Evolutionary conservation across 768 basidiomycete genomes (phyloP).

Genomic region (Macrolepiota fuliginosa): DNA sequence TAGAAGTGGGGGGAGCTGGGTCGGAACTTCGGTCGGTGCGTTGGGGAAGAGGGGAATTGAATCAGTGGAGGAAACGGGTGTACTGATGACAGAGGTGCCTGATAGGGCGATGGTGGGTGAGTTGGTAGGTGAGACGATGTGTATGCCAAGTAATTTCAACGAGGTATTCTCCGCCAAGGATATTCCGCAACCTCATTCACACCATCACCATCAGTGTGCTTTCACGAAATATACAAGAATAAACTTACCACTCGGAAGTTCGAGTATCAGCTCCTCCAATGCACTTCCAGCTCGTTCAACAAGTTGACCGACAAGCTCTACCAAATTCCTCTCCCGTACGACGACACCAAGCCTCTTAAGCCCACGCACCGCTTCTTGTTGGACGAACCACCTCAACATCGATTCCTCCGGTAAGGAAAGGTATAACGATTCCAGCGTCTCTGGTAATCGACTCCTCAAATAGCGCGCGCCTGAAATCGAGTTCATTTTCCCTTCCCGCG

Average conservation of each 20-base stretch:
- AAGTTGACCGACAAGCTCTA: background rate
- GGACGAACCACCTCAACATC: constrained; percentile 4
- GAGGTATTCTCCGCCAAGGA: background rate
- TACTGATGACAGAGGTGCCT: background rate
- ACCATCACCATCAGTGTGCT: background rate
- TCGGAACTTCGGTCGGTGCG: background rate
- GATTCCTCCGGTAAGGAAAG: background rate
- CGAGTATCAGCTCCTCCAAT: constrained; percentile 1
- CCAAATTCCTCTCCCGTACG: background rate
- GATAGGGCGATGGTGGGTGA: background rate
- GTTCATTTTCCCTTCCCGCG: background rate
- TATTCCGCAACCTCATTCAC: background rate
- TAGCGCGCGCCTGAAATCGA: background rate
- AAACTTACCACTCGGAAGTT: background rate
- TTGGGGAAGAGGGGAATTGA: background rate
- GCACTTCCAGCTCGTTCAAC: background rate
- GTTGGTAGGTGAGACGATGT: background rate
- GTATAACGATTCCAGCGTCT: background rate
- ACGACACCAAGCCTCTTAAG: background rate
- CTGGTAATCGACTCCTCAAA: background rate
- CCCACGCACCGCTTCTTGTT: background rate
- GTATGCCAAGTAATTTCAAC: background rate
- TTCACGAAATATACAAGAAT: no score
- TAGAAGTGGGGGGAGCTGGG: background rate
- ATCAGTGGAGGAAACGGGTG: background rate